Evolutionary conservation across 106 monocot genomes (phyloP), one percentile per base, ranked within the genome.

Genomic region (Chionographis japonica): DNA sequence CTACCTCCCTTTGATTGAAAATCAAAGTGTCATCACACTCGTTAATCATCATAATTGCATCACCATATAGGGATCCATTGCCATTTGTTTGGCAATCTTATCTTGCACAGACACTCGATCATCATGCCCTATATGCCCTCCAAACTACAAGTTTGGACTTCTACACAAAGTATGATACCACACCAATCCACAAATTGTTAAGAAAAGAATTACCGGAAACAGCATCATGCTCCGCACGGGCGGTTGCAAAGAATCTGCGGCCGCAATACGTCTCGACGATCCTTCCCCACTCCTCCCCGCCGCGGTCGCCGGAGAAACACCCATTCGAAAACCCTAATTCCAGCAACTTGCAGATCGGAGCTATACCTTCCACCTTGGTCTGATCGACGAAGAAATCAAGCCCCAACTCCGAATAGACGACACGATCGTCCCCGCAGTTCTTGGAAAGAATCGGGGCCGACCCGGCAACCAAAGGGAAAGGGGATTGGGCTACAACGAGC

Each of bases 381-480:
- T 12, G 15, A 66, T 36, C 18, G 3, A 66, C 37, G 12, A 12
- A 51, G 40, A 66, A 7, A 12, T 36, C 4, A 37, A 3, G 36
- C 66, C 51, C 52, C 11, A 51, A 66, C 13, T 66, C n/a, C 66
- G 52, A 52, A 27, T 15, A 52, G 12, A 4, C 19, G n/a, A 66
- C 16, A 11, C 9, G 6, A 66, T 51, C 66, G 3, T 12, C 13
- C 13, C 66, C 50, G 20, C 52, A 66, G 14, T 2, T 8, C 49
- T 9, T 14, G 9, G 36, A 52, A 37, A 12, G 27, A 12, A 8
- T 37, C 36, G 13, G 52, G 2, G 6, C 20, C 12, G 50, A 36
- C 36, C 50, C 65, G 27, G 8, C 36, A 27, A 13, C 51, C 13
- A 17, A 13, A 19, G 6, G 12, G 6, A 6, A 16, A 19, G 6